Base-by-base conservation (phyloP, 2,329 filamentous ascomycete species). In the Paecilomyces niveus region DNA sequence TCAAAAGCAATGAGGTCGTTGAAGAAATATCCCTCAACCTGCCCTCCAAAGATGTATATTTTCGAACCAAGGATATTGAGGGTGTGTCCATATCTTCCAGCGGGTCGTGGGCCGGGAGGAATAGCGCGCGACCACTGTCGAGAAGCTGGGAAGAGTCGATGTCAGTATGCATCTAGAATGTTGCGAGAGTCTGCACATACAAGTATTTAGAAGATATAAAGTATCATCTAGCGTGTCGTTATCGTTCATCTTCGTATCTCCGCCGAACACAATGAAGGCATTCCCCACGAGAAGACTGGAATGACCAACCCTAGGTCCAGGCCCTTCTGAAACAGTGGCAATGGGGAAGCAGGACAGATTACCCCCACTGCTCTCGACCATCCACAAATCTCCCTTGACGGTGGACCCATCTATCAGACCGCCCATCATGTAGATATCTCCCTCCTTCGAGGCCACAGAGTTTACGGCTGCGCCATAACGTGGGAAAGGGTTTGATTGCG, bases 381-480 rank as follows among this genome's bases (percentile, higher is more conserved):
- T 89, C 95, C 95, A 99, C 53, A 99, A 76, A 76, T 99, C 94
- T 54, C 94, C 94, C 72, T 97, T 97, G 52, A 97, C 94, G 2
- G 91, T 96, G 39, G 92, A 90, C 65, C 93, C 93, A 70, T 96
- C 93, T 68, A 99, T 93, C 61, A 99, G 78, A 55, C 94, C 94
- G 62, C 94, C 94, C 92, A 99, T 97, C 70, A 99, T 83, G 70
- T 97, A 99, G 58, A 99, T 89, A 67, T 96, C 91, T 60, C 95
- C 95, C 75, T 99, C 94, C 76, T 97, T 97, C 45, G 92, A 97
- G 24, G 92, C 89, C 15, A 89, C 83, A 0, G 92, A 85, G 73
- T 99, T 99, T 72, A 97, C 93, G 6, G 95, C 94, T 55, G 95
- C 92, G 71, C 94, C 94, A 82, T 99, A 99, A 72, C 94, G 87